Evolutionary conservation across 495 filamentous ascomycete species (phyloP).

Genomic region (Hypomontagnella submonticulosa): DNA sequence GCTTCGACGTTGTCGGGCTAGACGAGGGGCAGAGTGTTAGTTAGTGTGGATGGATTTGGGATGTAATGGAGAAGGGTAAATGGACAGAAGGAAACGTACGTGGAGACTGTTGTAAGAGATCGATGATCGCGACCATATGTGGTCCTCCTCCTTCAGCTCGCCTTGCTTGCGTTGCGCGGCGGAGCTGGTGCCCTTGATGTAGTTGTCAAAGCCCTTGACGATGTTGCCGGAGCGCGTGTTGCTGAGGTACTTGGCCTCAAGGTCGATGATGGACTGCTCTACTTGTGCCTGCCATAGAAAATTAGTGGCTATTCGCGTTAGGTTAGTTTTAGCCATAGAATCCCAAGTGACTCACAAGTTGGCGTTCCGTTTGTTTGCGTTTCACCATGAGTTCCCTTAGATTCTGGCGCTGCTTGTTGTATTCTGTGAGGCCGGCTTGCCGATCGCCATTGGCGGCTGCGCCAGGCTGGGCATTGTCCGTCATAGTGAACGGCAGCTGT

Average conservation of each 20-base stretch:
- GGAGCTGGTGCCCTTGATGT: conserved; percentile 80
- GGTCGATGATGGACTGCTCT: conserved; percentile 86
- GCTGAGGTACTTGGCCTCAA: conserved; percentile 90
- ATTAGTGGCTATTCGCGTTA: conserved; percentile 3
- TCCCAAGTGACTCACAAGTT: conserved; percentile 50
- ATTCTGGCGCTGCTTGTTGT: conserved; percentile 61
- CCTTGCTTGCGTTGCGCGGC: conserved; percentile 62
- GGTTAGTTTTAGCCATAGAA: neutral
- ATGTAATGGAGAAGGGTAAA: neutral
- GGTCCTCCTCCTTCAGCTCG: conserved; percentile 61
- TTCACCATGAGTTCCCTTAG: conserved; percentile 61
- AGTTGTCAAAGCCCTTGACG: conserved; percentile 95
- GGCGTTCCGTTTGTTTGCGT: conserved; percentile 56
- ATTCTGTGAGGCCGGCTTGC: conserved; percentile 57
- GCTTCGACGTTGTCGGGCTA: conserved; percentile 55
- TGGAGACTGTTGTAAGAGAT: conserved; percentile 63
- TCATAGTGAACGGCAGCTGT: conserved; percentile 52
- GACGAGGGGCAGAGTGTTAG: conserved; percentile 35
- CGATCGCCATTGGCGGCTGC: conserved; percentile 50
- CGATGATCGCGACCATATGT: conserved; percentile 70
- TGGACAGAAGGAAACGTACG: conserved; percentile 44
- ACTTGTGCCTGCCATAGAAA: conserved; percentile 42
- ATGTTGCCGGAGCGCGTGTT: conserved; percentile 93
- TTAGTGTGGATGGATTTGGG: neutral
- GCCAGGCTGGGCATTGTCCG: conserved; percentile 63